Base-by-base conservation (phyloP, 1,284 basidiomycete species). In the Inonotus hispidus region DNA sequence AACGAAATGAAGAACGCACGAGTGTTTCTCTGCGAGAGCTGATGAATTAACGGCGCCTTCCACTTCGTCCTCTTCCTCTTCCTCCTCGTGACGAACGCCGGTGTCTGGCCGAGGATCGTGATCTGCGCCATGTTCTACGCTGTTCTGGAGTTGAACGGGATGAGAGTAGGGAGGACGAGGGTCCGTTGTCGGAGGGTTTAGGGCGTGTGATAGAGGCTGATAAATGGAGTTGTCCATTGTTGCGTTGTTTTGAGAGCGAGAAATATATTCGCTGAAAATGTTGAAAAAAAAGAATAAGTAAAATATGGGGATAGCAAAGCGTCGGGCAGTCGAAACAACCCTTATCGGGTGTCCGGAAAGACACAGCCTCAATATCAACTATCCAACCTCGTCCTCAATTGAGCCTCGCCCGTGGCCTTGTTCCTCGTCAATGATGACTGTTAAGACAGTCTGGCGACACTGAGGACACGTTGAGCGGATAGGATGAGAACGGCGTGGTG, bases 131-230 rank as follows among this genome's bases (percentile, higher is more conserved):
- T 58, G 53, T 4, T 56, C 53, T 37, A 25, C 35, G 56, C 16
- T 35, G 41, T n/a, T 32, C 54, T 55, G 57, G 23, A 47, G 57
- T 19, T 58, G 59, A 32, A 23, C 27, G 71, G 56, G 64, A 63
- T 64, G 67, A 70, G 58, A 69, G 61, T 59, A 66, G 52, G 63
- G 63, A 29, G 70, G 67, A n/a, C 59, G 63, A 29, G 59, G 23
- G 25, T 53, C 53, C 23, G 61, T 10, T 46, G 71, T 65, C 59
- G 82, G 83, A 1, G 83, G 85, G 70, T 88, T 76, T 54, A 90
- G 77, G 54, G 88, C 88, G 75, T 88, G 84, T 63, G 88, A 90
- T 68, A 90, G 79, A 47, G 88, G 85, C 66, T 88, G 87, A 74
- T 90, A 90, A 41, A 63, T 59, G 58, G 62, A 56, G 59, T 55